phyloP scores from a whole-genome alignment of 2,329 filamentous ascomycete species.

The Penicillium hesseltinei region DNA sequence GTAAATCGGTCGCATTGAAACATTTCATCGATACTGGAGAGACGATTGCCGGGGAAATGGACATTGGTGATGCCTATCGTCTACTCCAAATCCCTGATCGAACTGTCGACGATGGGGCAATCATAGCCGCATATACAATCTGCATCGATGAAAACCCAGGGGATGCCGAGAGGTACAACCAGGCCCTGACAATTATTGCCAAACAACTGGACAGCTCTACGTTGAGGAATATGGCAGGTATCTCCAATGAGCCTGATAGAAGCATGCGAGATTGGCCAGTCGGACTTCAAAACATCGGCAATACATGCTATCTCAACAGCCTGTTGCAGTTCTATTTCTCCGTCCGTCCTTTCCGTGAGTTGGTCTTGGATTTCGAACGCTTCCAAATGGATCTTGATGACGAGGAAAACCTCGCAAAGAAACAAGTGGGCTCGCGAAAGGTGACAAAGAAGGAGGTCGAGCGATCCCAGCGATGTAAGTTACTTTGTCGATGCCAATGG shows the following conservation, averaged over 20 bases:
- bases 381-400: conserved; percentile 67
- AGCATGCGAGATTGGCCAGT: conserved; percentile 65
- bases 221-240: conserved; percentile 35
- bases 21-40: conserved; percentile 55
- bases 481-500: not conserved
- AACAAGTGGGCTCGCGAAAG: conserved; percentile 72
- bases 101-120: conserved; percentile 51
- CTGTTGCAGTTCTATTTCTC: conserved; percentile 94
- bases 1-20: conserved; percentile 55
- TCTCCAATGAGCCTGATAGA: conserved; percentile 30
- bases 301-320: conserved; percentile 97
- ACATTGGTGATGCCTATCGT: conserved; percentile 53
- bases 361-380: conserved; percentile 73
- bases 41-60: conserved; percentile 53
- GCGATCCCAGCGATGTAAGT: conserved; percentile 71
- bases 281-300: conserved; percentile 88
- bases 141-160: conserved; percentile 47
- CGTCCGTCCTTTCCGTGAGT: conserved; percentile 73
- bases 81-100: conserved; percentile 54
- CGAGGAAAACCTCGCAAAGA: conserved; percentile 57
- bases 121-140: conserved; percentile 50
- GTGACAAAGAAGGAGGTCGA: conserved; percentile 59
- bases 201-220: conserved; percentile 41
- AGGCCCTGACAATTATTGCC: conserved; percentile 50
- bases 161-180: conserved; percentile 46